Conservation (phyloP, 768 basidiomycete genomes). For the Infundibulicybe gibba region DNA sequence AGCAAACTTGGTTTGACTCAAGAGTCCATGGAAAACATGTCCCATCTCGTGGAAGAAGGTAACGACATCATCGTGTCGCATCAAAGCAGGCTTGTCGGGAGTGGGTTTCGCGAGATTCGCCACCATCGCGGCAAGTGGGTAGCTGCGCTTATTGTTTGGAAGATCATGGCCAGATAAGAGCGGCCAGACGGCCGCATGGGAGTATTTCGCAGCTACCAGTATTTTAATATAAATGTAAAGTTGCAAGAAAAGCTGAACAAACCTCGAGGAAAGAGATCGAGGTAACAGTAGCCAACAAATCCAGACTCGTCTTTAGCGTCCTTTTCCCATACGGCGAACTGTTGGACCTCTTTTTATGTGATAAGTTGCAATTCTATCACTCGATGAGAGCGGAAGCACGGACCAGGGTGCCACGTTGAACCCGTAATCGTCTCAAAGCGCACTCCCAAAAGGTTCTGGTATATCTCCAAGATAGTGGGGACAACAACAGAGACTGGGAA, state of each 20-base stretch:
- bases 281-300: conserved; percentile 84
- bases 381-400: conserved; percentile 4
- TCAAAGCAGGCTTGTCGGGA: conserved; percentile 73
- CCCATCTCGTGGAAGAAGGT: conserved; percentile 95
- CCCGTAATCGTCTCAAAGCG: conserved; percentile 63
- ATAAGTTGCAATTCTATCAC: conserved; percentile 1
- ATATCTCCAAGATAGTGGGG: conserved; percentile 77
- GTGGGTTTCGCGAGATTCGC: conserved; percentile 88
- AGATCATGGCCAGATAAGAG: conserved; percentile 64
- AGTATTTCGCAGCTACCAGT: conserved; percentile 65
- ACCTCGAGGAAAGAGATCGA: conserved; percentile 87
- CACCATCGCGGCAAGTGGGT: conserved; percentile 83
- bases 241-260: conserved; percentile 10
- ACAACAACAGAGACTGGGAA: conserved; percentile 86
- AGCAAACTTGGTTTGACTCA: conserved; percentile 66
- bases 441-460: conserved; percentile 79
- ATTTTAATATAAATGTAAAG: conserved; percentile 1
- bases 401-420: conserved; percentile 79
- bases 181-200: conserved; percentile 85
- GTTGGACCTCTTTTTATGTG: conserved; percentile 60
- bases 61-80: conserved; percentile 86
- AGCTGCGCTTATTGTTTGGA: conserved; percentile 54
- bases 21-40: conserved; percentile 65
- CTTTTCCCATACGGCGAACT: conserved; percentile 83
- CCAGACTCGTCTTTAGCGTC: conserved; percentile 65